Evolutionary conservation across 2,329 filamentous ascomycete genomes (phyloP).

Genomic region (Cordyceps farinosa): DNA sequence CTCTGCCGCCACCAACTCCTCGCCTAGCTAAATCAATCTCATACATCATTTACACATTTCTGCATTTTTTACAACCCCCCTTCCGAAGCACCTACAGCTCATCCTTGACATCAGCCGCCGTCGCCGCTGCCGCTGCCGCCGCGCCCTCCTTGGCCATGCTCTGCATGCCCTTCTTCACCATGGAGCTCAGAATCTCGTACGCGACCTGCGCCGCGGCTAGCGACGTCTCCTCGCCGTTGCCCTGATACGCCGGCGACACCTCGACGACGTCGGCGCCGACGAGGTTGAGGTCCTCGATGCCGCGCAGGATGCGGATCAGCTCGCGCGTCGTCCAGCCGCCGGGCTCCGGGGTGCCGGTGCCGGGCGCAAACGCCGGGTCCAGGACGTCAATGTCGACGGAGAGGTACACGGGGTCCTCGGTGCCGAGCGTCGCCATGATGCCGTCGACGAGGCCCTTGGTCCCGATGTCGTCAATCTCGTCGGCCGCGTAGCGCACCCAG

Average conservation of each 20-base stretch:
- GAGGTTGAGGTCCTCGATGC: slow-evolving; percentile 77
- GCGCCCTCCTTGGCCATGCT: slow-evolving; percentile 36
- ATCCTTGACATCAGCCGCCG: slow-evolving; percentile 29
- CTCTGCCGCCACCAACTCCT: slow-evolving; percentile 4
- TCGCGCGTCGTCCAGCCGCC: slow-evolving; percentile 90
- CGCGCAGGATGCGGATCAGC: slow-evolving; percentile 76
- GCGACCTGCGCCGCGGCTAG: slow-evolving; percentile 75
- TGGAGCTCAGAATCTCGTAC: slow-evolving; percentile 74
- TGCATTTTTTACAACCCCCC: not conserved
- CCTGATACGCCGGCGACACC: slow-evolving; percentile 78
- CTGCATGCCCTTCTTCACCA: slow-evolving; percentile 54
- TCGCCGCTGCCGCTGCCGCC: slow-evolving; percentile 15
- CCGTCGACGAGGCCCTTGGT: slow-evolving; percentile 63
- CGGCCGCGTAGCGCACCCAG: slow-evolving; percentile 70
- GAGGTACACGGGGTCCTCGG: slow-evolving; percentile 75
- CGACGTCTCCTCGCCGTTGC: slow-evolving; percentile 69
- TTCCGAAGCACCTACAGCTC: slow-evolving; percentile 32
- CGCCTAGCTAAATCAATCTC: not conserved
- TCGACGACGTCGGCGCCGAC: slow-evolving; percentile 91
- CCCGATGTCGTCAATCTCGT: slow-evolving; percentile 84
- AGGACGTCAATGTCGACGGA: slow-evolving; percentile 81
- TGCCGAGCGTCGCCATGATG: slow-evolving; percentile 71
- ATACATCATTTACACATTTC: not conserved
- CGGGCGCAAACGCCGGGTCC: slow-evolving; percentile 65
- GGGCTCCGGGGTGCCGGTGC: slow-evolving; percentile 84